Base-by-base conservation (phyloP, 805 yeast genomes). In the Zygoascus flipseniorum region DNA sequence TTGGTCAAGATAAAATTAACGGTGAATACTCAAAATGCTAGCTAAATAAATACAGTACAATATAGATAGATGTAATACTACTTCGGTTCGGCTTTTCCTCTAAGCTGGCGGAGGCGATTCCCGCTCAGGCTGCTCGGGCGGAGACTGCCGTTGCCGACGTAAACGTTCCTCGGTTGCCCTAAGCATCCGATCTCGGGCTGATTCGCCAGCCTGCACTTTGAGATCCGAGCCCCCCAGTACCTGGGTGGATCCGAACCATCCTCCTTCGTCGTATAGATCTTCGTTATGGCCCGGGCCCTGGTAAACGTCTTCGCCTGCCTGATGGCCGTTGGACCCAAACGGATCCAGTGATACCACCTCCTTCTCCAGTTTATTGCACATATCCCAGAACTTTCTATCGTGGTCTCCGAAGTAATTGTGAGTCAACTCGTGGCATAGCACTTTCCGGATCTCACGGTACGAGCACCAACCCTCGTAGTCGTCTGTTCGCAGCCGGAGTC, bases 391-490 rank as follows among this genome's bases (percentile, higher is more conserved):
- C 50, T 63, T 54, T 16, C 61, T 55, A 52, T 66, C 65, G 53
- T 71, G 75, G 9, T 67, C 72, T 8, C 62, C 53, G 48, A 65
- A 61, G 8, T 62, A 67, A 52, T 71, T 71, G 52, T 71, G 75
- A 13, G 75, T 64, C 20, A 71, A 62, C 52, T 71, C 75, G 52
- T 71, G 75, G 53, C 73, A 68, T 31, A 71, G 59, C 9, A 68
- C 70, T 48, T 60, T 63, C 42, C 66, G 52, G 20, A 71, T 60
- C 43, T 65, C 66, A 46, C 58, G 61, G 54, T 70, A 71, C 51
- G 60, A 55, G 44, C 72, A 57, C 54, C 62, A 71, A 8, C 74
- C 75, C 31, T 64, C 64, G 53, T 70, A 69, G 52, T 58, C 62
- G 54, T 71, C 74, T 11, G 73, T 71, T 20, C 75, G 58, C 16